A percentile compares a stretch with the other conserved stretches of the same genome.
These are phyloP conservation scores for Juncus effusus DNA, from an alignment of 176 grass and related monocot species.

Conservation along the genomic window DNA sequence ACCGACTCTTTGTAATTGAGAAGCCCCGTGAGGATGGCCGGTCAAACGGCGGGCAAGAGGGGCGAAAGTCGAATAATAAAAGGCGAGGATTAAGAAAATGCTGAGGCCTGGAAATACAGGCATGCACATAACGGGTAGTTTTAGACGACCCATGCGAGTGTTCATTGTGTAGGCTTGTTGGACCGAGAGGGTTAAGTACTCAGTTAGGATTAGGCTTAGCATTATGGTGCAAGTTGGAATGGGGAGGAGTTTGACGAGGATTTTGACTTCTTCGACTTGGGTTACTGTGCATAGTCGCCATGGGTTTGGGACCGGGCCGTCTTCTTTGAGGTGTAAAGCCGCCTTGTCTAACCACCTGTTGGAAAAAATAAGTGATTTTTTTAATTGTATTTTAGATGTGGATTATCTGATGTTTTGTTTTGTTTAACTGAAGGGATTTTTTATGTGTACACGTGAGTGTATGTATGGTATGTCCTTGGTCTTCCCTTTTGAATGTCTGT, in stretches of 20 bases:
- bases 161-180: constrained; percentile 96
- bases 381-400: too few species aligned
- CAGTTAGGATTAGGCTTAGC: constrained; percentile 74
- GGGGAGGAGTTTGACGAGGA: constrained; percentile 71
- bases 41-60: constrained; percentile 63
- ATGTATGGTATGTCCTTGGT: too few species aligned
- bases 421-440: too few species aligned
- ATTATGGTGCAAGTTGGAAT: constrained; percentile 76
- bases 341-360: constrained; percentile 76
- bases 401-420: too few species aligned
- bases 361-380: not conserved
- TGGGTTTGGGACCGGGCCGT: constrained; percentile 14
- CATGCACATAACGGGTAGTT: constrained; percentile 88
- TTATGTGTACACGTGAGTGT: too few species aligned
- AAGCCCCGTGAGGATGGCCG: constrained; percentile 81
- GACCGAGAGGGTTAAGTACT: constrained; percentile 86
- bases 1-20: constrained; percentile 83
- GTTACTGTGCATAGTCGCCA: constrained; percentile 61
- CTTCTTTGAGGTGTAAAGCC: constrained; percentile 46
- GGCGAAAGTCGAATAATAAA: constrained; percentile 77
- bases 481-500: too few species aligned
- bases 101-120: constrained; percentile 85
- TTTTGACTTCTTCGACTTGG: constrained; percentile 73
- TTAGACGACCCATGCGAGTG: constrained; percentile 45
- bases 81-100: constrained; percentile 75